phyloP scores from a whole-genome alignment of 202 grass and related monocot genomes.

The Dendrocalamus latiflorus region DNA sequence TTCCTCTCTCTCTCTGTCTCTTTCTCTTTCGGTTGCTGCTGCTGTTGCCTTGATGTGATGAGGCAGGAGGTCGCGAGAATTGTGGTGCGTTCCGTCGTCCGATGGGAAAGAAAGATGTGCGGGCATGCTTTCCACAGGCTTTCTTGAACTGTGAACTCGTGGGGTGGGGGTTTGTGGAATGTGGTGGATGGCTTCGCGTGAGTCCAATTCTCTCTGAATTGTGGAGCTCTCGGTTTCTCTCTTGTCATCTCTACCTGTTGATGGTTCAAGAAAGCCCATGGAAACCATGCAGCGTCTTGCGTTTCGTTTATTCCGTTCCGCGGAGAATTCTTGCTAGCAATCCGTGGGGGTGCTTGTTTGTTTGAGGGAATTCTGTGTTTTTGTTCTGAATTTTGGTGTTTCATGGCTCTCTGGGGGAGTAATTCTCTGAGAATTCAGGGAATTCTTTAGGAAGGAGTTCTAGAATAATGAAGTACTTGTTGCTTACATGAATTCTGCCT shows the following conservation, averaged over 20 bases:
- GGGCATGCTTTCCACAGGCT: conserved; percentile 89
- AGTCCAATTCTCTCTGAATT: too few species aligned
- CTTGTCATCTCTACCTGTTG: too few species aligned
- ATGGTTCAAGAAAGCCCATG: too few species aligned
- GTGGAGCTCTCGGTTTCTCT: too few species aligned
- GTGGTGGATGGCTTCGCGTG: too few species aligned
- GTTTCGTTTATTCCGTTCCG: too few species aligned
- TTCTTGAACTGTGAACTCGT: conserved; percentile 98
- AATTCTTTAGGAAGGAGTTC: conserved; percentile 31
- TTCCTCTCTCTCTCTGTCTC: neutral
- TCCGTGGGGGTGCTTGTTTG: too few species aligned
- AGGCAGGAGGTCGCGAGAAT: neutral
- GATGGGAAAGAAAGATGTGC: conserved; percentile 34
- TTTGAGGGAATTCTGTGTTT: too few species aligned
- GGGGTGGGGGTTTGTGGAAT: neutral
- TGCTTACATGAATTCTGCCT: neutral
- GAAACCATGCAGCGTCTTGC: too few species aligned
- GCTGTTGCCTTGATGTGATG: neutral
- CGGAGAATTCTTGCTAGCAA: too few species aligned
- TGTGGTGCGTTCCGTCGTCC: neutral
- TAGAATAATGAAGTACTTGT: conserved; percentile 17
- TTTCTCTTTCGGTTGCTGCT: neutral
- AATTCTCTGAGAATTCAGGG: conserved; percentile 21
- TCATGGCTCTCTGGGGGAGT: neutral
- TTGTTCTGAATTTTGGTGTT: too few species aligned